Conservation (phyloP, 1,284 basidiomycete species). For the Cutaneotrichosporon cyanovorans region DNA sequence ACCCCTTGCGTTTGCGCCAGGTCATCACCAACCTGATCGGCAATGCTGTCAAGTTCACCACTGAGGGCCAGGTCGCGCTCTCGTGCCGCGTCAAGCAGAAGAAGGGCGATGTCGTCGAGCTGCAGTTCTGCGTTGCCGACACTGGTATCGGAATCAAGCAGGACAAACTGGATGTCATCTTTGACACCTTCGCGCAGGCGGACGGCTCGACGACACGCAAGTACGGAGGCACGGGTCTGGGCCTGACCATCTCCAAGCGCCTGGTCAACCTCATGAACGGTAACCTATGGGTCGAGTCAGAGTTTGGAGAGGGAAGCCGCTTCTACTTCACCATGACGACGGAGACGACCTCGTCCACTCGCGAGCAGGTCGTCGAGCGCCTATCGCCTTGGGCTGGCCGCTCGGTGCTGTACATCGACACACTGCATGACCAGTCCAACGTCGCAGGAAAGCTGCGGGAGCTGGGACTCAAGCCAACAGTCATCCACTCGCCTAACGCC, state of each 20-base stretch:
- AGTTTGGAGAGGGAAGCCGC: slow-evolving; percentile 82
- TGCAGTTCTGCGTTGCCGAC: slow-evolving; percentile 96
- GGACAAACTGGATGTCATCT: slow-evolving; percentile 97
- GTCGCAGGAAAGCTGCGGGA: slow-evolving; percentile 72
- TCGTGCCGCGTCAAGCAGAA: slow-evolving; percentile 64
- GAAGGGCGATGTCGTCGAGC: slow-evolving; percentile 69
- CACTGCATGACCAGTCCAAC: slow-evolving; percentile 65
- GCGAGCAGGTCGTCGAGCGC: slow-evolving; percentile 65
- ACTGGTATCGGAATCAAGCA: slow-evolving; percentile 99
- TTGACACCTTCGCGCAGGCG: slow-evolving; percentile 98
- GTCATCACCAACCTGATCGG: slow-evolving; percentile 72
- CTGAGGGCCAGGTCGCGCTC: slow-evolving; percentile 83
- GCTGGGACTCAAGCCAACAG: slow-evolving; percentile 72
- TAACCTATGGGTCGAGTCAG: slow-evolving; percentile 96
- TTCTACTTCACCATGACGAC: slow-evolving; percentile 90
- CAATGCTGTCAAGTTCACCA: slow-evolving; percentile 95
- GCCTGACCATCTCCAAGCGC: slow-evolving; percentile 90
- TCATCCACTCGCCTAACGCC: slow-evolving; percentile 68
- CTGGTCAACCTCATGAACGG: slow-evolving; percentile 97
- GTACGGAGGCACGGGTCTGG: slow-evolving; percentile 95
- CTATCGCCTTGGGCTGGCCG: slow-evolving; percentile 66
- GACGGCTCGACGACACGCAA: slow-evolving; percentile 93
- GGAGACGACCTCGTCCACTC: slow-evolving; percentile 47
- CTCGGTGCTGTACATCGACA: slow-evolving; percentile 81
- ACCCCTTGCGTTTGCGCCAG: slow-evolving; percentile 85